These are phyloP conservation scores for Centaurea solstitialis DNA, from an alignment of 129 eudicot species.

Conservation along the genomic window DNA sequence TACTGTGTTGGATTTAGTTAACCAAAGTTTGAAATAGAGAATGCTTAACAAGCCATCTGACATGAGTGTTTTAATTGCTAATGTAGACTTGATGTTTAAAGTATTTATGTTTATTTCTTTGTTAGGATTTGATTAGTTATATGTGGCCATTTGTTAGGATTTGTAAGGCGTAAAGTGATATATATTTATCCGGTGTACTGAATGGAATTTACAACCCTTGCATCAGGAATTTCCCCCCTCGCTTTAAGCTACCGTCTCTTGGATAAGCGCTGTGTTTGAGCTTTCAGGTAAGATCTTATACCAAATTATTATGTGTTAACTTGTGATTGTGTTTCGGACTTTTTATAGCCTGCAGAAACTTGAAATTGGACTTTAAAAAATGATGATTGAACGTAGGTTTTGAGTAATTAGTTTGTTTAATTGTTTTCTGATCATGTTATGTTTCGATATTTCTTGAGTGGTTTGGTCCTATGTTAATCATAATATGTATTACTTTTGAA, in stretches of 20 bases:
- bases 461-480: neutral
- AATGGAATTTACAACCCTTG: neutral
- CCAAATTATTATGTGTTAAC: neutral
- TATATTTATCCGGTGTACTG: neutral
- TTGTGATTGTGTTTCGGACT: neutral
- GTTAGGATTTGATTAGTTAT: too few relatives aligned
- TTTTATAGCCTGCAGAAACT: neutral
- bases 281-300: slow-evolving; percentile 7
- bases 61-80: neutral
- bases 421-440: neutral
- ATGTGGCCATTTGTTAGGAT: too few relatives aligned
- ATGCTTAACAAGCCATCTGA: neutral
- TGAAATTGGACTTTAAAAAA: neutral
- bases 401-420: neutral
- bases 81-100: too few relatives aligned
- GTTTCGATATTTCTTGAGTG: neutral
- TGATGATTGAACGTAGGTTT: slow-evolving; percentile 17
- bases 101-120: too few relatives aligned
- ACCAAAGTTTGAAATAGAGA: neutral
- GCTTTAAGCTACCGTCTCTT: slow-evolving; percentile 10
- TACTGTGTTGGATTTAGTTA: neutral
- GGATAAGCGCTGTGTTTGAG: slow-evolving; percentile 10
- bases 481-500: neutral
- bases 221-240: slow-evolving; percentile 16
- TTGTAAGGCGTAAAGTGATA: neutral